Evolutionary conservation across 129 eudicot genomes (phyloP), one percentile per base, ranked within the genome.

Genomic region (Ambrosia artemisiifolia): DNA sequence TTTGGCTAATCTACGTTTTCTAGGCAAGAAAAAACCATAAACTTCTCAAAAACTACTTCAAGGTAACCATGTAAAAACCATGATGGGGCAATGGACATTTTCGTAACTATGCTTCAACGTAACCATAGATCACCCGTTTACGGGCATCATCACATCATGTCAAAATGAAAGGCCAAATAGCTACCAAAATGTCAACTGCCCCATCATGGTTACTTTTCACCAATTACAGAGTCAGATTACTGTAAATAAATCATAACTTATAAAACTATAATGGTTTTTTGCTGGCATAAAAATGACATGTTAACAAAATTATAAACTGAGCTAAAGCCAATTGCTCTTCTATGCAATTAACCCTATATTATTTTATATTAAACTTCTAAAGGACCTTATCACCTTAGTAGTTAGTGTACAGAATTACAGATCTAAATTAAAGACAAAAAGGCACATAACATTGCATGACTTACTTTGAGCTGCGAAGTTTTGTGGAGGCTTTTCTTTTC

Each of bases 401-500:
- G 28, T 24, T 24, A 24, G n/a, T 55, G 30, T 54, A 54, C 28
- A 24, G 28, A 24, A 24, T 7, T 12, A 54, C 61, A 54, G 19
- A 55, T 75, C 28, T 40, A 50, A 24, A 32, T 28, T 32, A 65
- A 64, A 64, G 16, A 57, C 28, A 71, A n/a, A 18, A 3, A 24
- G 51, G 53, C 34, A 46, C 10, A 50, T 35, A 50, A 16, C 57
- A 76, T 40, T 19, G 46, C 69, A 78, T 49, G 43, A 76, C 87
- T 72, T 93, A 93, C 98, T 83, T 87, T 43, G 90, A 65, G 57
- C 82, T 77, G 61, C 54, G 74, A 59, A 80, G 79, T 71, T 76
- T 73, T 46, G 78, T 79, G 57, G 85, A 63, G 11, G 86, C 86
- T 81, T 90, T 95, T 76, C 97, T 90, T 79, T 90, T 86, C 83